Conservation (phyloP, 768 basidiomycete genomes). For the Antrodiella citrinella region DNA sequence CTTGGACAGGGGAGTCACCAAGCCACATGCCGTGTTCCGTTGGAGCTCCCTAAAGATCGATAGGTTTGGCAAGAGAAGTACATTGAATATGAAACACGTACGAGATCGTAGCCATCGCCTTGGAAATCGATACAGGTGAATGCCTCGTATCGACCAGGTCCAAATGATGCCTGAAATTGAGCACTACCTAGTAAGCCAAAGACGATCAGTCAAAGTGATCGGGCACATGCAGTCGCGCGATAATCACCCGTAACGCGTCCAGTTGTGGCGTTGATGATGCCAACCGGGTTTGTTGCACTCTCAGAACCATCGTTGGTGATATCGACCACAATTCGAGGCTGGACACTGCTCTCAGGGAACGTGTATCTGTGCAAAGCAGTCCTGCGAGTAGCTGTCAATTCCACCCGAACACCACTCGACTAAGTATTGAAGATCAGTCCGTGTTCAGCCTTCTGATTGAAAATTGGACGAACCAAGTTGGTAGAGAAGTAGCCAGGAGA, state of each 20-base stretch:
- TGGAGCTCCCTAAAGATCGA: conserved; percentile 22
- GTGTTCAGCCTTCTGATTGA: neutral
- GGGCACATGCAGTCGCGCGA: neutral
- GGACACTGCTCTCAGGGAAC: conserved; percentile 17
- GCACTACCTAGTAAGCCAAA: conserved; percentile 27
- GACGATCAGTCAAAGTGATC: neutral
- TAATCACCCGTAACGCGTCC: conserved; percentile 39
- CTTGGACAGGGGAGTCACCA: conserved; percentile 38
- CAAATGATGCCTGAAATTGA: conserved; percentile 48
- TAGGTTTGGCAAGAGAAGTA: neutral
- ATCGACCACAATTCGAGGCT: conserved; percentile 50
- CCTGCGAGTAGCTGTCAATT: conserved; percentile 51
- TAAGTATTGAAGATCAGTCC: conserved; percentile 13
- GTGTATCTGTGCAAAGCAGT: conserved; percentile 47
- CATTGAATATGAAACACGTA: neutral
- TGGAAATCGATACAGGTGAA: conserved; percentile 57
- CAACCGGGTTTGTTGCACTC: conserved; percentile 39
- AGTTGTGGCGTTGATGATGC: conserved; percentile 40
- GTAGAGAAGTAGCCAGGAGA: conserved; percentile 62
- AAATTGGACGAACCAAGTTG: conserved; percentile 33
- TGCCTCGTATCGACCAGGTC: conserved; percentile 47
- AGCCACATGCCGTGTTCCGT: conserved; percentile 50
- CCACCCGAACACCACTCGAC: conserved; percentile 50
- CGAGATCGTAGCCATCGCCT: conserved; percentile 33
- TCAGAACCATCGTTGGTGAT: conserved; percentile 54